Conservation (phyloP, 2,329 filamentous ascomycete genomes). For the Herpotrichia juniperi region DNA sequence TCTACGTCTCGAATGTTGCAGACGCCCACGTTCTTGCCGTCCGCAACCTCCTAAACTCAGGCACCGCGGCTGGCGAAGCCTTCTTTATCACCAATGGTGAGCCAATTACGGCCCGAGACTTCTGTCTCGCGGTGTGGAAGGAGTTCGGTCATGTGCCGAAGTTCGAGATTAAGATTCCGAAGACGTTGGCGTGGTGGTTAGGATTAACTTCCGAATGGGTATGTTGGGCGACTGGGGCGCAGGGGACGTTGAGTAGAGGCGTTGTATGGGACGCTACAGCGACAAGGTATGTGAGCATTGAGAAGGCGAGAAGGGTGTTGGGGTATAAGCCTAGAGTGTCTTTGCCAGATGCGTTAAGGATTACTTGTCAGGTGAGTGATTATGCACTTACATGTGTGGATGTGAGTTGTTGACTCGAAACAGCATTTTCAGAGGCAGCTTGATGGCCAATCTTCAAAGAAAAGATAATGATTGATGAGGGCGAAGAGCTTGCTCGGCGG, state of each 20-base stretch:
- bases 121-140: constrained; percentile 78
- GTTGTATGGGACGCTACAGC: constrained; percentile 62
- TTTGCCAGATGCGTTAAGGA: constrained; percentile 57
- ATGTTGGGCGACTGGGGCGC: constrained; percentile 53
- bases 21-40: constrained; percentile 86
- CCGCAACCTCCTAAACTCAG: constrained; percentile 70
- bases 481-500: no score
- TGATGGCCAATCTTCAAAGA: constrained; percentile 1
- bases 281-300: constrained; percentile 59
- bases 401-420: not conserved
- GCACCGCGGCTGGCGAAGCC: constrained; percentile 71
- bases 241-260: constrained; percentile 58
- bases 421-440: constrained; percentile 19
- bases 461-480: no score
- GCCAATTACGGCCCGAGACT: constrained; percentile 91
- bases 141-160: constrained; percentile 60
- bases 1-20: constrained; percentile 71
- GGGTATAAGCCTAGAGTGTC: constrained; percentile 59
- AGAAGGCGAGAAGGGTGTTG: constrained; percentile 58
- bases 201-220: constrained; percentile 55
- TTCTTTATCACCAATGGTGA: constrained; percentile 91
- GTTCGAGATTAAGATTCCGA: constrained; percentile 57
- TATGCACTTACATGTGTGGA: not conserved
- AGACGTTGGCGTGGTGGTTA: constrained; percentile 54
- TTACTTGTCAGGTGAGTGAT: constrained; percentile 33